Evolutionary conservation across 805 yeast genomes (phyloP).

Genomic region (Hemisphaericaspora nanyangensis): DNA sequence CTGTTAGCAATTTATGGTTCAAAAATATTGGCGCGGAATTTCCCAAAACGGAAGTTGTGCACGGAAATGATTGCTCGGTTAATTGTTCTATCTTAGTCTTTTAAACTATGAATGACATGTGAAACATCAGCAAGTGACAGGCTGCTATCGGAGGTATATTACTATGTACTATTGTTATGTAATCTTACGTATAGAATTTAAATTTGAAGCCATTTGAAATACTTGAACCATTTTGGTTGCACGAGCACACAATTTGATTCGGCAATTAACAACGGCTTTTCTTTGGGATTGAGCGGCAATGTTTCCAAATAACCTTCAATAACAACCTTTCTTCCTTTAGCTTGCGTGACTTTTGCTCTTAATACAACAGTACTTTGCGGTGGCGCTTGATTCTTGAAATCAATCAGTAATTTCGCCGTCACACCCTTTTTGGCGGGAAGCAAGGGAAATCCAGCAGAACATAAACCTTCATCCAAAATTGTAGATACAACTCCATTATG

Average conservation of each 20-base stretch:
- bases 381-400: constrained; percentile 60
- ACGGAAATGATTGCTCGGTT: too few species aligned
- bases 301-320: constrained; percentile 67
- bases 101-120: too few species aligned
- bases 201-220: constrained; percentile 42
- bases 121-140: too few species aligned
- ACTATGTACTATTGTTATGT: too few species aligned
- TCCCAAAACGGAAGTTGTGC: not conserved
- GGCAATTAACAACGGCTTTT: constrained; percentile 44
- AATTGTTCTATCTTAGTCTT: too few species aligned
- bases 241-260: constrained; percentile 68
- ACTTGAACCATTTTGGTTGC: constrained; percentile 87
- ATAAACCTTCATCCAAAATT: constrained; percentile 77
- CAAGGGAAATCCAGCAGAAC: constrained; percentile 78
- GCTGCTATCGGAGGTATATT: too few species aligned
- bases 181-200: too few species aligned
- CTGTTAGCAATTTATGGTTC: too few species aligned
- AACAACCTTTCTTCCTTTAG: constrained; percentile 76
- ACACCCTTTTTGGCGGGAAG: constrained; percentile 84
- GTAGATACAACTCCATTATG: constrained; percentile 82
- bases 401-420: constrained; percentile 70
- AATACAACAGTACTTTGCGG: constrained; percentile 65
- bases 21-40: too few species aligned
- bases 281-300: constrained; percentile 30
- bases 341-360: constrained; percentile 59